These are phyloP conservation scores for Wickerhamomyces pijperi DNA, from an alignment of 805 yeast genomes.

Conservation along the genomic window DNA sequence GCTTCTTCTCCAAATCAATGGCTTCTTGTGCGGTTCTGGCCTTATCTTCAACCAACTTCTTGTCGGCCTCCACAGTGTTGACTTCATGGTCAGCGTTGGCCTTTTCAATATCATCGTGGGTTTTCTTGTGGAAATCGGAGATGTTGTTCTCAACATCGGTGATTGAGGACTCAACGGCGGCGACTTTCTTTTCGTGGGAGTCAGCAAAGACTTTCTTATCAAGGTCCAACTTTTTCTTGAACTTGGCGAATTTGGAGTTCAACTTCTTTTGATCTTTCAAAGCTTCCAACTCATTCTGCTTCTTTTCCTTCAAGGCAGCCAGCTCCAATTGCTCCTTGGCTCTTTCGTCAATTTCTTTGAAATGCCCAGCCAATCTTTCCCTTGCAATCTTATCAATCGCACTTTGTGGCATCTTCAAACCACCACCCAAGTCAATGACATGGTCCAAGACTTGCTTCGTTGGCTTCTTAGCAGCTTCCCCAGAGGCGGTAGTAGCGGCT, in stretches of 20 bases:
- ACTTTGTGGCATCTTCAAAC: slow-evolving; percentile 18
- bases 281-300: slow-evolving; percentile 15
- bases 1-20: slow-evolving; percentile 8
- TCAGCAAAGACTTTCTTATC: slow-evolving; percentile 12
- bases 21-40: slow-evolving; percentile 9
- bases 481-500: slow-evolving; percentile 1
- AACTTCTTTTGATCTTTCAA: slow-evolving; percentile 16
- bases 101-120: slow-evolving; percentile 13
- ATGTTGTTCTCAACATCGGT: slow-evolving; percentile 13
- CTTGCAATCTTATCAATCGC: slow-evolving; percentile 17
- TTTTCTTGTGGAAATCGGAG: slow-evolving; percentile 11
- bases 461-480: background rate
- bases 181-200: slow-evolving; percentile 9
- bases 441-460: slow-evolving; percentile 13
- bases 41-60: slow-evolving; percentile 11
- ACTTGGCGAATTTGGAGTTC: slow-evolving; percentile 16
- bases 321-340: slow-evolving; percentile 16
- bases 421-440: slow-evolving; percentile 19
- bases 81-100: slow-evolving; percentile 8
- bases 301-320: slow-evolving; percentile 15
- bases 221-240: slow-evolving; percentile 17
- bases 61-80: slow-evolving; percentile 10
- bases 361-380: slow-evolving; percentile 12
- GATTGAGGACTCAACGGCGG: slow-evolving; percentile 14
- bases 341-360: slow-evolving; percentile 13